Evolutionary conservation across 306 rosid genomes (phyloP).

Genomic region (Citrullus mucosospermus): DNA sequence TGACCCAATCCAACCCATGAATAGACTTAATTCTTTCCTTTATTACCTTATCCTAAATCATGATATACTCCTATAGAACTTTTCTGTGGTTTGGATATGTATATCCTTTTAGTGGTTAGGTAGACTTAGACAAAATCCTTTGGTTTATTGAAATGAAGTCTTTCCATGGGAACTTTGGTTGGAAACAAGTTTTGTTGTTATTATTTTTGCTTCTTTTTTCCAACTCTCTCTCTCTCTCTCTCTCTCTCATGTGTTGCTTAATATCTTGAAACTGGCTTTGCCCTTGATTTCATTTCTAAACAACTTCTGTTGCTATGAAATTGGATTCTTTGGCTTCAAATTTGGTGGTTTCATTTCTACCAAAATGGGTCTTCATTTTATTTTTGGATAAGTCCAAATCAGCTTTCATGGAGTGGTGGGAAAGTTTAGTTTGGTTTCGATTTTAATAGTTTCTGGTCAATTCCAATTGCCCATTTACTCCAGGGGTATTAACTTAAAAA

Average conservation of each 20-base stretch:
- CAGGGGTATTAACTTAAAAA: not conserved
- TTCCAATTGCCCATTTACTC: not conserved
- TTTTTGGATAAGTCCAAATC: not conserved
- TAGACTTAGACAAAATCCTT: not conserved
- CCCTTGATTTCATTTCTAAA: not conserved
- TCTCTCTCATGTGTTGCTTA: not conserved
- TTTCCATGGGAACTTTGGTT: not conserved
- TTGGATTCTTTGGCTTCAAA: not conserved
- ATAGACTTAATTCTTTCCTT: not conserved
- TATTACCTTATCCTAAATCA: not conserved
- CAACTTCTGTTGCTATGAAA: not conserved
- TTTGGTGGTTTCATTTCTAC: not conserved
- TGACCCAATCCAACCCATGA: not conserved
- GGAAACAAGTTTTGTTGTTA: not conserved
- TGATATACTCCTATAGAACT: not conserved
- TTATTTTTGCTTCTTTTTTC: not conserved
- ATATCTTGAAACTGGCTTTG: not conserved
- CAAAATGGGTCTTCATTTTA: not conserved
- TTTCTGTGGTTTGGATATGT: not conserved
- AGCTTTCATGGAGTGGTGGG: not conserved
- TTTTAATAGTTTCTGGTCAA: not conserved
- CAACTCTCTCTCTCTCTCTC: not conserved
- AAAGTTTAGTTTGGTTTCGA: not conserved
- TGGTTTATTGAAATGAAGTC: not conserved
- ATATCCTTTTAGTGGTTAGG: not conserved